Base-by-base conservation (phyloP, 2,329 filamentous ascomycete species). In the Fusarium algeriense region DNA sequence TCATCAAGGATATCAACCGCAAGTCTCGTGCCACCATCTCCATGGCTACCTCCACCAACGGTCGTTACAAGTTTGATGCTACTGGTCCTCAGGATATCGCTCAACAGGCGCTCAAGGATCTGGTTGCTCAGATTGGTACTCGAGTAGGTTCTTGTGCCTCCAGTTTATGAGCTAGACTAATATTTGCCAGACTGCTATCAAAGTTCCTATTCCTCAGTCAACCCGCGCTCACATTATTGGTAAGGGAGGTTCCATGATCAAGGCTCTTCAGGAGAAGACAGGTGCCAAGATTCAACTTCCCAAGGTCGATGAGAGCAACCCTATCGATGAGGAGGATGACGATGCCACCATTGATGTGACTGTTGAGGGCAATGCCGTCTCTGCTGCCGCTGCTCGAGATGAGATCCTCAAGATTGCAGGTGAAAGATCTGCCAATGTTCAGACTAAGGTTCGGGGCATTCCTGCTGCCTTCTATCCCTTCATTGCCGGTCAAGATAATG, bases 391-490 rank as follows among this genome's bases (percentile, higher is more conserved):
- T 81, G 96, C 96, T 60, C 90, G 90, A 67, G 90, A 93, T 62
- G 92, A 93, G 75, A 96, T 99, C 76, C 87, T 93, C 77, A 92
- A 91, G 76, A 98, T 98, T 79, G 94, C 93, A 60, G 92, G 92
- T 75, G 94, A 98, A 81, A 91, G 94, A 69, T 91, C 93, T 57
- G 92, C 93, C 60, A 95, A 92, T 74, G 89, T 95, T 78, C 96
- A 89, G 82, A 87, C 94, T 62, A 93, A 93, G 75, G 83, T 99
- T 72, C 93, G 91, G 81, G 90, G 91, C 52, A 92, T 99, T 65
- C 95, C 96, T 11, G 89, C 94, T 30, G 94, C 97, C 79, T 97
- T 96, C 81, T 99, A 96, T 82, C 95, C 95, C 56, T 99, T 99
- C 85, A 91, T 99, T 80, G 92, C 94, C 28, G 94, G 94, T 52